These are phyloP conservation scores for Diophrys sp. DNA, from an alignment of 73 alveolate species.

Conservation along the genomic window DNA sequence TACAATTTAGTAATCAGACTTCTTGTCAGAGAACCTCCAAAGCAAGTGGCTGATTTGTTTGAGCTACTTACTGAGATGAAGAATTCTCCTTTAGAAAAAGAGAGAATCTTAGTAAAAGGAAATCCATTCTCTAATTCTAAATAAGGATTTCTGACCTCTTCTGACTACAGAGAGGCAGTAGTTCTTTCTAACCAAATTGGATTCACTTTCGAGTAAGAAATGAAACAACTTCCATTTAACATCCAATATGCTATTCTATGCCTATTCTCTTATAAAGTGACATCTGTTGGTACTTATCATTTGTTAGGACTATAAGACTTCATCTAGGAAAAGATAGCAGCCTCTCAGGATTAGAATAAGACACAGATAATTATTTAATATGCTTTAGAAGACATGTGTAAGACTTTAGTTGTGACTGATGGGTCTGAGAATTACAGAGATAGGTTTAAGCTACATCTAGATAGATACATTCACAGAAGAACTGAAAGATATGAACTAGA, in stretches of 20 bases:
- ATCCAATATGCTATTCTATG: not conserved
- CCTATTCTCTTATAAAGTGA: not conserved
- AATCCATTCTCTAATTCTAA: too few species aligned
- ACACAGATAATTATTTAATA: not conserved
- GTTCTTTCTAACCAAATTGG: too few species aligned
- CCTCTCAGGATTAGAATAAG: not conserved
- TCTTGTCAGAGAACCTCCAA: too few species aligned
- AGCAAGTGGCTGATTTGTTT: too few species aligned
- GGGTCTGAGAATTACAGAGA: too few species aligned
- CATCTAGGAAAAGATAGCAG: too few species aligned
- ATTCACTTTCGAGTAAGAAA: not conserved
- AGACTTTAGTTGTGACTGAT: not conserved
- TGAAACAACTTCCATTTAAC: not conserved
- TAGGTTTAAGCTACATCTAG: not conserved
- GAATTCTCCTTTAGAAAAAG: too few species aligned
- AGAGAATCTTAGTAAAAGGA: too few species aligned
- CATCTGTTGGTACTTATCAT: not conserved
- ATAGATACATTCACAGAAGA: not conserved
- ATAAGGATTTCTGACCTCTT: too few species aligned
- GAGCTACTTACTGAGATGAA: too few species aligned
- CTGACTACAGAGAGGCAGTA: too few species aligned
- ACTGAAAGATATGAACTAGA: not conserved
- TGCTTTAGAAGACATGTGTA: not conserved
- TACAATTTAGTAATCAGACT: too few species aligned
- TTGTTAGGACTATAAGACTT: not conserved